A percentile compares a stretch with the other conserved stretches of the same genome.
Evolutionary conservation across 2,329 filamentous ascomycete genomes (phyloP).

Genomic region (Delphinella strobiligena): DNA sequence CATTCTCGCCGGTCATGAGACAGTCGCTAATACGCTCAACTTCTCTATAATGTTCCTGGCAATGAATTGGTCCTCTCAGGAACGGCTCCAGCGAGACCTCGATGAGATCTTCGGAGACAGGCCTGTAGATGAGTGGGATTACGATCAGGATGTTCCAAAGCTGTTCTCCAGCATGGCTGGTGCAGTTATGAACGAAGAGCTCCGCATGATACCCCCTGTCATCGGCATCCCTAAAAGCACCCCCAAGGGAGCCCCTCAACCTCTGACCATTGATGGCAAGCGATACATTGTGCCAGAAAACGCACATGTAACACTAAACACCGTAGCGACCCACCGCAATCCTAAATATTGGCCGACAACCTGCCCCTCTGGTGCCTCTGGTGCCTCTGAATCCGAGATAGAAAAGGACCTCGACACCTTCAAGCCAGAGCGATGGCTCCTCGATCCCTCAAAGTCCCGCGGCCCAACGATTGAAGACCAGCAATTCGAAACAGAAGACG

Average conservation of each 20-base stretch:
- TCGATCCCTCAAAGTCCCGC: conserved; percentile 17
- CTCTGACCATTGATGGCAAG: conserved; percentile 46
- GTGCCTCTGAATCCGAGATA: conserved; percentile 16
- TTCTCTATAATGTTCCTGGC: conserved; percentile 59
- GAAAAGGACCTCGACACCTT: conserved; percentile 54
- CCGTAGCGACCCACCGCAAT: conserved; percentile 50
- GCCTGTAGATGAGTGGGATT: conserved; percentile 55
- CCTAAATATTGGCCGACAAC: conserved; percentile 56
- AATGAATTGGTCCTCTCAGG: conserved; percentile 51
- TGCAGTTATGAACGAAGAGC: conserved; percentile 65
- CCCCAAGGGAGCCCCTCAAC: conserved; percentile 34
- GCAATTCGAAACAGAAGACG: conserved; percentile 22
- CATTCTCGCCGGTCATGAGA: conserved; percentile 67
- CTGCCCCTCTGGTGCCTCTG: conserved; percentile 1
- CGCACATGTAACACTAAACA: conserved; percentile 44
- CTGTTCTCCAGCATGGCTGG: conserved; percentile 60
- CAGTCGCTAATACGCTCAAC: conserved; percentile 63
- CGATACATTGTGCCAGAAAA: conserved; percentile 46
- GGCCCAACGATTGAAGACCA: conserved; percentile 21
- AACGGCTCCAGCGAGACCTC: conserved; percentile 55
- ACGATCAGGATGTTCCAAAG: conserved; percentile 52
- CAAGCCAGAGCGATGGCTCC: conserved; percentile 61
- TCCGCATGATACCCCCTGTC: conserved; percentile 61
- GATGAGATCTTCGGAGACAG: conserved; percentile 50
- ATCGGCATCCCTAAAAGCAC: conserved; percentile 58